Evolutionary conservation across 768 basidiomycete genomes (phyloP).

Genomic region (Mrakia frigida): DNA sequence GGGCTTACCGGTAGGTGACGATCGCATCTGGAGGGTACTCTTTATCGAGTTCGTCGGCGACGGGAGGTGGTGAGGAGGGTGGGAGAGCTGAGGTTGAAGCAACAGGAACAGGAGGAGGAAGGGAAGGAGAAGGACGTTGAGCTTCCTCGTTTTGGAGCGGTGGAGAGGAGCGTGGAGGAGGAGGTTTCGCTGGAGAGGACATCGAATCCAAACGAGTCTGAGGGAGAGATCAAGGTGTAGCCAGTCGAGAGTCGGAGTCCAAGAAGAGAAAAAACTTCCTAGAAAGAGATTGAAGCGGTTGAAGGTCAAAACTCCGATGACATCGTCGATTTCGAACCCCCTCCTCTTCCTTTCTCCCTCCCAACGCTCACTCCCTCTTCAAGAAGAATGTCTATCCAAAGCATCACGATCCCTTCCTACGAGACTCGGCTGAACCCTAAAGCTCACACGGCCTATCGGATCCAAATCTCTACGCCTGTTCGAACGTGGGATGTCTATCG

Average conservation of each 20-base stretch:
- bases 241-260: background rate
- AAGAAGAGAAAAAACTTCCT: background rate
- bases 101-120: background rate
- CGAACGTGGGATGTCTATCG: conserved; percentile 91
- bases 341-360: background rate
- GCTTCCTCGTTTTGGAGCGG: background rate
- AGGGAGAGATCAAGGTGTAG: background rate
- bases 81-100: background rate
- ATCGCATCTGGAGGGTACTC: conserved; percentile 14
- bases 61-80: background rate
- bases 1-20: conserved; percentile 19
- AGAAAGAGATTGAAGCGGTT: background rate
- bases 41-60: conserved; percentile 8
- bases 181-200: background rate
- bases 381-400: conserved; percentile 34
- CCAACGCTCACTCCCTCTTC: background rate
- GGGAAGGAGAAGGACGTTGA: background rate
- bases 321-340: background rate
- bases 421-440: conserved; percentile 2
- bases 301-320: background rate
- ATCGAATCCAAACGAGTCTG: background rate
- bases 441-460: conserved; percentile 72
- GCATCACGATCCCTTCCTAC: conserved; percentile 25
- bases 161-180: background rate
- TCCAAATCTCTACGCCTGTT: conserved; percentile 79